Conservation (phyloP, 768 basidiomycete species). For the Suillus paluster region DNA sequence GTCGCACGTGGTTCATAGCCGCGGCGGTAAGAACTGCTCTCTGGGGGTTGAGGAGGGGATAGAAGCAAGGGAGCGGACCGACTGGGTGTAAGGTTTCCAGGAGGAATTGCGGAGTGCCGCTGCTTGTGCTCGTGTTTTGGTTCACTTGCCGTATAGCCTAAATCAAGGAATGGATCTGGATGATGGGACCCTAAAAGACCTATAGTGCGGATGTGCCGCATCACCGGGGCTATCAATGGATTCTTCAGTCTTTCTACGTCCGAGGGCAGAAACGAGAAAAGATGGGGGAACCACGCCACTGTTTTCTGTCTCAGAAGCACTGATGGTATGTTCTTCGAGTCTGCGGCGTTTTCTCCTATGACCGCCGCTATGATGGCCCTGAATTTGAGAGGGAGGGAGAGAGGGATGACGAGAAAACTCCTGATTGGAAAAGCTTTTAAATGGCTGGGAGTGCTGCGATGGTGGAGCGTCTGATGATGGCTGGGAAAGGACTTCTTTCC, state of each 20-base stretch:
- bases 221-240: no score
- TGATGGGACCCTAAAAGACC: background rate
- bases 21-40: no score
- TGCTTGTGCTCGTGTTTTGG: background rate
- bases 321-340: background rate
- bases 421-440: slow-evolving; percentile 23
- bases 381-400: background rate
- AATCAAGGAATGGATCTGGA: background rate
- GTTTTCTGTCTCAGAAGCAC: background rate
- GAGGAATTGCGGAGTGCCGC: no score
- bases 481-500: background rate
- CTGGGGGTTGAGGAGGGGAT: background rate
- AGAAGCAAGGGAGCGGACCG: background rate
- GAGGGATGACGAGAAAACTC: background rate
- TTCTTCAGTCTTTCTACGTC: background rate
- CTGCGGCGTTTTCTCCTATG: background rate
- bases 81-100: background rate
- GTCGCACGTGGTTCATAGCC: background rate
- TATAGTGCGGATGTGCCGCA: background rate
- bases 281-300: background rate
- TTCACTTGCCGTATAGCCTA: background rate
- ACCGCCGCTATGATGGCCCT: background rate
- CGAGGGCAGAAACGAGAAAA: background rate
- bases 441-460: slow-evolving; percentile 14
- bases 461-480: background rate